These are phyloP conservation scores for Mycena venus DNA, from an alignment of 768 basidiomycete species.

Conservation along the genomic window DNA sequence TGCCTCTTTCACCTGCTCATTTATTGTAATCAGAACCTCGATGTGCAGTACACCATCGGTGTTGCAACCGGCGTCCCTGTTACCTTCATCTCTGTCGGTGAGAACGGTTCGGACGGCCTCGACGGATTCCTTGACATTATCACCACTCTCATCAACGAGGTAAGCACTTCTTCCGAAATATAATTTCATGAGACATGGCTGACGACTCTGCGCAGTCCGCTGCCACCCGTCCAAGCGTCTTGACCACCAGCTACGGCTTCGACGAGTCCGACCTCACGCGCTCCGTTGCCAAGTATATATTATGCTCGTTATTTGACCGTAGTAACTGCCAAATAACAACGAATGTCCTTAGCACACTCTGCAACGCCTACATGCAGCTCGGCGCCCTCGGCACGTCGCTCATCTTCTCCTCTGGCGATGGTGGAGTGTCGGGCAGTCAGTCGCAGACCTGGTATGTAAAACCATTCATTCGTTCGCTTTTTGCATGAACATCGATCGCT, in stretches of 20 bases:
- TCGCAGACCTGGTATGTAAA: background rate
- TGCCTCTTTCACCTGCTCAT: background rate
- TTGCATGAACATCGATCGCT: background rate
- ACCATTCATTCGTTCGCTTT: too few relatives aligned
- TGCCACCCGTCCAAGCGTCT: background rate
- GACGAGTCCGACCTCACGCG: conserved; percentile 50
- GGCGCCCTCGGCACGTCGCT: conserved; percentile 39
- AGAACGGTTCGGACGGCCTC: conserved; percentile 25
- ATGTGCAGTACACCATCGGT: conserved; percentile 48
- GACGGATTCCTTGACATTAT: conserved; percentile 36
- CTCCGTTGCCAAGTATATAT: background rate
- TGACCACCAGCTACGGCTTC: conserved; percentile 37
- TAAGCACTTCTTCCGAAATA: too few relatives aligned
- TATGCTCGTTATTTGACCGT: background rate
- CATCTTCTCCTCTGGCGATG: conserved; percentile 10
- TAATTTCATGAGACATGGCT: too few relatives aligned
- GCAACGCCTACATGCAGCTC: conserved; percentile 43
- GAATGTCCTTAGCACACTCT: conserved; percentile 15
- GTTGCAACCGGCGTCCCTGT: conserved; percentile 47
- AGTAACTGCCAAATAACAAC: too few relatives aligned
- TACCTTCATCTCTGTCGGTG: conserved; percentile 48
- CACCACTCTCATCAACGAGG: conserved; percentile 30
- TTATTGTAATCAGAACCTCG: conserved; percentile 20
- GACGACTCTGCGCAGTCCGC: too few relatives aligned
- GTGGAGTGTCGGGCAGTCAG: background rate